Conservation (phyloP, 1,284 basidiomycete genomes). For the Moniliella sp. region DNA sequence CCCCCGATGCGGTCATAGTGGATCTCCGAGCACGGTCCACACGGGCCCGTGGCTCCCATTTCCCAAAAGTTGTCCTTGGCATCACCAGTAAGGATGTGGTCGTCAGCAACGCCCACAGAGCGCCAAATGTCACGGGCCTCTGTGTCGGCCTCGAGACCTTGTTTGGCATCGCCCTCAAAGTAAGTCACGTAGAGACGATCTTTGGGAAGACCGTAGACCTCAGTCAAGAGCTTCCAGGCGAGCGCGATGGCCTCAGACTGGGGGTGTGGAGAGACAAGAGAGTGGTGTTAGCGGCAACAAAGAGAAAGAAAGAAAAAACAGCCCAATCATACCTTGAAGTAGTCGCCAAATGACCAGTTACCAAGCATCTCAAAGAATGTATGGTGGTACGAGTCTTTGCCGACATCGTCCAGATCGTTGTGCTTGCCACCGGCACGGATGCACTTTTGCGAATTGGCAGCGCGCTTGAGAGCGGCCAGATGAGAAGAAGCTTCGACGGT, state of each 20-base stretch:
- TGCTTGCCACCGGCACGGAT: constrained; percentile 96
- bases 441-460: constrained; percentile 88
- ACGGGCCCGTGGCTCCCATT: constrained; percentile 93
- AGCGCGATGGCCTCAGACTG: constrained; percentile 74
- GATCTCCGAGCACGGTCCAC: constrained; percentile 90
- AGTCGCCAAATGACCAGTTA: constrained; percentile 98
- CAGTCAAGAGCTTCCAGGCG: constrained; percentile 82
- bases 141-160: constrained; percentile 65
- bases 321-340: no score
- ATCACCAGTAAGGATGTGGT: constrained; percentile 76
- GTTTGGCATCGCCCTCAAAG: constrained; percentile 75
- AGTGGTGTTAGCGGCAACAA: no score
- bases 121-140: constrained; percentile 68
- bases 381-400: constrained; percentile 79
- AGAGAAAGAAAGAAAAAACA: no score
- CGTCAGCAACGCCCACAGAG: constrained; percentile 61
- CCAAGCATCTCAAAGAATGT: constrained; percentile 99
- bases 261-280: no score
- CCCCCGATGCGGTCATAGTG: constrained; percentile 89
- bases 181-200: constrained; percentile 91
- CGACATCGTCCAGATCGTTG: constrained; percentile 94
- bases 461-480: constrained; percentile 67
- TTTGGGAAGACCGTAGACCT: constrained; percentile 63
- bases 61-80: constrained; percentile 99
- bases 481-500: constrained; percentile 79